Base-by-base conservation (phyloP, 179 eudicot genomes). In the Beta macrorhiza region DNA sequence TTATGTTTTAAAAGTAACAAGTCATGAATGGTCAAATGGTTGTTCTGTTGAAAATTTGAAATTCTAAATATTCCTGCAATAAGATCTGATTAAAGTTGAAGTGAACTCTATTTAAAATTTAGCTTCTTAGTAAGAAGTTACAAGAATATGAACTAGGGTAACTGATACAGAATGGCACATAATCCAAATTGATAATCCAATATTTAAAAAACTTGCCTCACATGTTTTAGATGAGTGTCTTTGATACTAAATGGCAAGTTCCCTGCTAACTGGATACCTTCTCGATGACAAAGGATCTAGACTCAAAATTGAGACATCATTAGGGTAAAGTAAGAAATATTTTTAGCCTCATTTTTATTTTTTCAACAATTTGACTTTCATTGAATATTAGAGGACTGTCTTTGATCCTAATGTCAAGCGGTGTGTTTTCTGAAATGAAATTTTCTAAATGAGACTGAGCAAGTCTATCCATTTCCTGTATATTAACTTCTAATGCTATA, bases 401-500 rank as follows among this genome's bases (percentile, higher is more conserved):
- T 16, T 67, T 68, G 13, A 68, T 68, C 37, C 20, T 16, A 16
- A 13, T 62, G 9, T 20, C 67, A 20, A 20, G 67, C 17, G 4
- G 8, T 8, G 37, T 25, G 42, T 37, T 11, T 63, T 4, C 15
- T 63, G 15, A 63, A 63, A 63, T 22, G 13, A 10, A 20, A 25
- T 63, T 4, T 63, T 22, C 19, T 29, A 7, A 63, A 63, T 20
- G 13, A 20, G 37, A 5, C 19, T 58, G n/a, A n/a, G 19, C 29
- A 61, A 19, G 65, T 61, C 25, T n/a, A 61, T 7, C 25, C 65
- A 61, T 19, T n/a, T 9, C 65, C 29, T 61, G 9, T 22, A 29
- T 61, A 19, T 2, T n/a, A 25, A 25, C 45, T 9, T 67, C 6
- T 25, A 25, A 67, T 67, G n/a, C 89, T 11, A 91, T 67, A 62